Conservation (phyloP, 768 basidiomycete species). For the Hemileccinum impolitum region DNA sequence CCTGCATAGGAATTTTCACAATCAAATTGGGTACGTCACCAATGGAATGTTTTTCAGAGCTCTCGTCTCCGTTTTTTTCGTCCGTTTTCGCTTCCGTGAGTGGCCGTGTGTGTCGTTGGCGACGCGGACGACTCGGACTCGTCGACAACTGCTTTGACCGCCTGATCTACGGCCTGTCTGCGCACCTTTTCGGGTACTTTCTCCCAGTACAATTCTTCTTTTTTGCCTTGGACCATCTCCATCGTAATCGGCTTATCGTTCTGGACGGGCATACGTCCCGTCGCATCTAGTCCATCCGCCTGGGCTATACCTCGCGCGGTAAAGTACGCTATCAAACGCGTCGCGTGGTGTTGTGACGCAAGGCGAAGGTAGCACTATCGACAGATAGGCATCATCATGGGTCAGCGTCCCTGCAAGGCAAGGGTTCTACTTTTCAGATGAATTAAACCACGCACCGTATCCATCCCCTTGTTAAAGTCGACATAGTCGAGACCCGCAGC, state of each 20-base stretch:
- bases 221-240: conserved; percentile 59
- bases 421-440: too few relatives aligned
- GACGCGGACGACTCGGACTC: neutral
- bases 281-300: conserved; percentile 51
- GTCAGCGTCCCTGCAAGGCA: too few relatives aligned
- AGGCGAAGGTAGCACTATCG: conserved; percentile 74
- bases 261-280: conserved; percentile 31
- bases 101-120: neutral
- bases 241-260: conserved; percentile 35
- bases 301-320: conserved; percentile 37
- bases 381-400: neutral
- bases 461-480: conserved; percentile 76
- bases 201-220: conserved; percentile 75
- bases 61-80: conserved; percentile 20
- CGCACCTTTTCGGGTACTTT: conserved; percentile 74
- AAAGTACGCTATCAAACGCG: conserved; percentile 46
- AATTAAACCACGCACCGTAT: conserved; percentile 47
- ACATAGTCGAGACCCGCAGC: conserved; percentile 63
- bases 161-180: conserved; percentile 54
- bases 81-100: neutral
- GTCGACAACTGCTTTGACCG: conserved; percentile 8
- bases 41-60: neutral
- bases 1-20: neutral
- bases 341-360: conserved; percentile 46
- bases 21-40: too few relatives aligned